A percentile compares a stretch with the other conserved stretches of the same genome.
phyloP scores from a whole-genome alignment of 768 basidiomycete genomes.

The Strobilomyces confusus region DNA sequence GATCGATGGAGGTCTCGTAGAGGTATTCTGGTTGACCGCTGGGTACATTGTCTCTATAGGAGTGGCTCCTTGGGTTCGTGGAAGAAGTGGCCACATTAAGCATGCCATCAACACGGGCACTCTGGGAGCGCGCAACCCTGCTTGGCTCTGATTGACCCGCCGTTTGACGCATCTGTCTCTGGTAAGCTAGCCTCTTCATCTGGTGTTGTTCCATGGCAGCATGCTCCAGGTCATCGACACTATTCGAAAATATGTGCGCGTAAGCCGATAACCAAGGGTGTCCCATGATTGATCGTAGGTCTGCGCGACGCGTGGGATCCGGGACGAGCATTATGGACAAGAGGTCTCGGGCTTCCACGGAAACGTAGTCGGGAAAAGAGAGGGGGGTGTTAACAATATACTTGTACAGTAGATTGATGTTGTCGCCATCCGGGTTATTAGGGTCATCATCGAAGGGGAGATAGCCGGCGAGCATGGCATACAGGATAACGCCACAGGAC shows the following conservation, averaged over 20 bases:
- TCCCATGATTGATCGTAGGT: slow-evolving; percentile 72
- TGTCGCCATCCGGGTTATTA: slow-evolving; percentile 97
- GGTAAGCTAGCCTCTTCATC: slow-evolving; percentile 76
- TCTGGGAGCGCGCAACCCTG: slow-evolving; percentile 45
- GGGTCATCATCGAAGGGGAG: slow-evolving; percentile 99
- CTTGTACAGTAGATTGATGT: slow-evolving; percentile 97
- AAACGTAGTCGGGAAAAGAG: slow-evolving; percentile 96
- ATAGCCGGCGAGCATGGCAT: slow-evolving; percentile 95
- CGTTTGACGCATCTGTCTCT: slow-evolving; percentile 69
- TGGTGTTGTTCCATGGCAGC: slow-evolving; percentile 83
- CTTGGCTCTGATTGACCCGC: slow-evolving; percentile 31
- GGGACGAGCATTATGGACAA: slow-evolving; percentile 92
- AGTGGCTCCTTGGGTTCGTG: slow-evolving; percentile 37
- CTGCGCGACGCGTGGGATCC: slow-evolving; percentile 77
- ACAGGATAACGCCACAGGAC: slow-evolving; percentile 93
- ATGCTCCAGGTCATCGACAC: slow-evolving; percentile 74
- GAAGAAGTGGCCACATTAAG: slow-evolving; percentile 26
- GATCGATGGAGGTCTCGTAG: slow-evolving; percentile 69
- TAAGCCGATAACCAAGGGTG: slow-evolving; percentile 78
- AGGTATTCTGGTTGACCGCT: slow-evolving; percentile 58
- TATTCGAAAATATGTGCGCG: slow-evolving; percentile 52
- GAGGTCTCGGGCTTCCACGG: slow-evolving; percentile 75
- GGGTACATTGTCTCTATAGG: slow-evolving; percentile 48
- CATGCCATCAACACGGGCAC: slow-evolving; percentile 50
- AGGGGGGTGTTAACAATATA: slow-evolving; percentile 98